Evolutionary conservation across 176 grass and related monocot genomes (phyloP), one percentile per base, ranked within the genome.

Genomic region (Eragrostis curvula): DNA sequence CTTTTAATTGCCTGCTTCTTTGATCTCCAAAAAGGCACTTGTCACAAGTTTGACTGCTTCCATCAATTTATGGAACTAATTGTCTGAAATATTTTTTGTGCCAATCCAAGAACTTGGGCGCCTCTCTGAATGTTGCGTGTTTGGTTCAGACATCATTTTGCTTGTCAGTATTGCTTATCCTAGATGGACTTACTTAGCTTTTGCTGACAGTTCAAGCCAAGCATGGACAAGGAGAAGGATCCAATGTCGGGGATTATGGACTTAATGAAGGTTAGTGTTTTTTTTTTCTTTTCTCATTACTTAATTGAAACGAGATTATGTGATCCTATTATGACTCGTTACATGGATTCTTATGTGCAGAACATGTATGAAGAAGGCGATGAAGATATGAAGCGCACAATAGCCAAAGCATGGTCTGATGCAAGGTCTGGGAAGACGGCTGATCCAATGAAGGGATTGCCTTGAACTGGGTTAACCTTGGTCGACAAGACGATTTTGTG

Each of bases 241-340:
- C 95, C 95, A 6, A 98, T 98, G 95, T 87, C 95, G 16, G 95
- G 95, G 79, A 91, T 95, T 24, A 95, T 98, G 92, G 84, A 98
- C 85, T 88, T 98, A 47, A 95, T 98, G 92, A 98, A 98, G 92
- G 95, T 93, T 86, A 75, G 27, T 30, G 7, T 5, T 12, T 39
- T 7, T 23, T 5, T 12, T 39, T 7, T 23, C 17, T 6, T 0
- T 29, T 23, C 10, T 27, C 0, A 16, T 62, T 3, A 29, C 20
- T 51, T 62, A 13, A 66, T 60, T 41, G 20, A 23, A 47, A 18
- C n/a, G 21, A 41, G 9, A 9, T 53, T 2, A 29, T 40, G 3
- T 44, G 32, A 42, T 43, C 36, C 9, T 71, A 24, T 1, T 67
- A 20, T 48, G 48, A 59, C 17, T 49, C 3, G 5, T 41, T 12